Evolutionary conservation across 2,329 filamentous ascomycete species (phyloP), one percentile per base, ranked within the genome.

Genomic region (Botrytis tulipae): DNA sequence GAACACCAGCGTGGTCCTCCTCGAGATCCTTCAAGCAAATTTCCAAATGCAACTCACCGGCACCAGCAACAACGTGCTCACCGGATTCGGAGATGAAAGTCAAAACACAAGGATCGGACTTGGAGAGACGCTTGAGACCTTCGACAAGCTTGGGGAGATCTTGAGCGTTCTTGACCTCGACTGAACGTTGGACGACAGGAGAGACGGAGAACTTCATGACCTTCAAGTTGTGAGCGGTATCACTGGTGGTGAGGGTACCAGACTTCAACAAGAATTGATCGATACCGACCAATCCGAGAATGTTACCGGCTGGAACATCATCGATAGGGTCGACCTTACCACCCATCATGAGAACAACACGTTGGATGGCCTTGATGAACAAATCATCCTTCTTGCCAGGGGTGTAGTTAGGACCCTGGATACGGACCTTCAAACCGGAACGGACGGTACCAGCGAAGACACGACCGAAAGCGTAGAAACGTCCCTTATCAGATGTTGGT

Each of bases 121-220:
- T 99, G 86, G 96, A 98, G 80, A 99, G 92, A 92, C 96, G 95
- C 93, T 99, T 99, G 79, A 99, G 95, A 94, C 96, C 96, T 89
- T 99, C 96, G 82, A 99, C 96, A 76, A 99, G 92, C 92, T 99
- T 99, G 86, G 96, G 96, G 78, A 99, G 91, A 90, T 99, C 96
- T 88, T 97, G 94, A 82, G 96, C 96, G 88, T 99, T 99, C 94
- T 98, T 98, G 89, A 98, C 95, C 87, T 98, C 94, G 82, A 99
- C 96, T 85, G 96, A 97, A 81, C 95, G 95, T 87, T 93, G 95
- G 79, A 99, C 96, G 87, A 99, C 96, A 82, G 96, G 96, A 75
- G 96, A 98, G 84, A 99, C 96, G 83, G 96, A 99, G 93, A 99
- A 99, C 90, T 98, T 98, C 96, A 99, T 99, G 87, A 99, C 96